phyloP scores from a whole-genome alignment of 768 basidiomycete species.

The Boletus tylopilopsis region DNA sequence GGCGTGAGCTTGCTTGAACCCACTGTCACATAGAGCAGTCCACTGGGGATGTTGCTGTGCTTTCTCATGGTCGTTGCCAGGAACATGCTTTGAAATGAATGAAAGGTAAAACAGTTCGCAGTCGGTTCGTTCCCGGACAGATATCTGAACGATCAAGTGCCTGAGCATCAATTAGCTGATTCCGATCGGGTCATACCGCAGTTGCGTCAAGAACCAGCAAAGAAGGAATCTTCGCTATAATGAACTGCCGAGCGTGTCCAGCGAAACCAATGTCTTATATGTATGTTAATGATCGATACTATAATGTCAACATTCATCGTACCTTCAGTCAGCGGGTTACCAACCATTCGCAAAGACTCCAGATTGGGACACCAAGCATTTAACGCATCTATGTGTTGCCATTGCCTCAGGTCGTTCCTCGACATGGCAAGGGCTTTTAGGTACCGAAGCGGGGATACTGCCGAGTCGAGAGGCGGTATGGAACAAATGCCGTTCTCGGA shows the following conservation, averaged over 20 bases:
- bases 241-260: slow-evolving; percentile 51
- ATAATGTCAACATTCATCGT: slow-evolving; percentile 7
- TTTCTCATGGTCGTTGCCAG: slow-evolving; percentile 39
- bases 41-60: slow-evolving; percentile 59
- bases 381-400: slow-evolving; percentile 64
- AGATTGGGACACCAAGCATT: slow-evolving; percentile 66
- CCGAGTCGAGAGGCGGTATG: slow-evolving; percentile 38
- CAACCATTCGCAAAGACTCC: slow-evolving; percentile 53
- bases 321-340: slow-evolving; percentile 66
- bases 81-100: slow-evolving; percentile 47
- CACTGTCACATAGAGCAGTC: slow-evolving; percentile 60
- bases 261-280: slow-evolving; percentile 34
- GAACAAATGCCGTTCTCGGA: slow-evolving; percentile 54
- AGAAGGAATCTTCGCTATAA: slow-evolving; percentile 65
- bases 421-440: slow-evolving; percentile 64
- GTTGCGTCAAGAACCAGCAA: slow-evolving; percentile 63
- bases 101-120: slow-evolving; percentile 83
- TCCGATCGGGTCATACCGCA: slow-evolving; percentile 39
- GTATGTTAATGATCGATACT: slow-evolving; percentile 1
- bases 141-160: slow-evolving; percentile 45
- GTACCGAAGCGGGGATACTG: slow-evolving; percentile 26
- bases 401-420: slow-evolving; percentile 52
- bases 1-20: slow-evolving; percentile 5
- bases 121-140: slow-evolving; percentile 67
- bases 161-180: slow-evolving; percentile 10